phyloP scores from a whole-genome alignment of 2,329 filamentous ascomycete species.

The Colletotrichum sp. region DNA sequence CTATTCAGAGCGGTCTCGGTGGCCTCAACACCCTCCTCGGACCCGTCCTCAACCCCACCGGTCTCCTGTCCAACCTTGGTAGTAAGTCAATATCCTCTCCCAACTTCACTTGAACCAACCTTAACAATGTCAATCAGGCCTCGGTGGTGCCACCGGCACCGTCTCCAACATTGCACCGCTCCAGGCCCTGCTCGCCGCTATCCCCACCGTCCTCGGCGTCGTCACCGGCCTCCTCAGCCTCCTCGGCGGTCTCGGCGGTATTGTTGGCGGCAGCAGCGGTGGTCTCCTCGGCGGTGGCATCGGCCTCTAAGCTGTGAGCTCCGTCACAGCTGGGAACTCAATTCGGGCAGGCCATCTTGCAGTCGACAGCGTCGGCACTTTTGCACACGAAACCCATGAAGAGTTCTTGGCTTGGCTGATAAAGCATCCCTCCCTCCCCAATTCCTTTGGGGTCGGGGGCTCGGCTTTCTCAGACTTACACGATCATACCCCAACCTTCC shows the following conservation, averaged over 20 bases:
- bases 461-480: not conserved
- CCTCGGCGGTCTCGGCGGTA: not conserved
- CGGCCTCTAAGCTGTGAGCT: not conserved
- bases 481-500: not conserved
- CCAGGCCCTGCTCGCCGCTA: not conserved
- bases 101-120: not conserved
- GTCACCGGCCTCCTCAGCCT: not conserved
- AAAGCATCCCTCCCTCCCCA: not conserved
- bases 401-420: not conserved
- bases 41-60: not conserved
- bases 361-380: conserved; percentile 2
- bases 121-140: not conserved
- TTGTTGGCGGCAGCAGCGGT: not conserved
- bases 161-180: not conserved
- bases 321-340: not conserved
- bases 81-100: not conserved
- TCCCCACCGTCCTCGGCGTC: not conserved
- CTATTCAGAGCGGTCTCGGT: not conserved
- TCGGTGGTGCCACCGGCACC: not conserved
- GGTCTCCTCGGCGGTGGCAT: not conserved
- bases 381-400: not conserved
- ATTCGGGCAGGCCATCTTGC: conserved; percentile 3
- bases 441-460: not conserved
- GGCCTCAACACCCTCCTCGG: not conserved
- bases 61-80: not conserved